phyloP scores from a whole-genome alignment of 148 eudicot genomes.

The Rhododendron simsii region DNA sequence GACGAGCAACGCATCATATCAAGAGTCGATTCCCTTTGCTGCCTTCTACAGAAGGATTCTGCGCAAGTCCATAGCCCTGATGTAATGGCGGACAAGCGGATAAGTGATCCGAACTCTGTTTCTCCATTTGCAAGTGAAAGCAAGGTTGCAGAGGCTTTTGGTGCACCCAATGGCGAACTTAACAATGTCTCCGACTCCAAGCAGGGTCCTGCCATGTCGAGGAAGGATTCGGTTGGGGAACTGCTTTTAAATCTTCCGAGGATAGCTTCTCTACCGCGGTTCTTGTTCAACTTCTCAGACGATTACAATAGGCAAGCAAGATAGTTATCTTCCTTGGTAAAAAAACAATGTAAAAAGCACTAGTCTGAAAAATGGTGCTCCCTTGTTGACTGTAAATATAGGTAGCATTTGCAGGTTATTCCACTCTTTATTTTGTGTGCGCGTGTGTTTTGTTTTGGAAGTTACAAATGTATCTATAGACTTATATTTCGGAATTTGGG shows the following conservation, averaged over 20 bases:
- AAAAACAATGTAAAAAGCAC: background rate
- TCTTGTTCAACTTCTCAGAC: constrained; percentile 54
- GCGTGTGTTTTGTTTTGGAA: background rate
- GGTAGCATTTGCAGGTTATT: constrained; percentile 1
- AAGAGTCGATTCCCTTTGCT: constrained; percentile 83
- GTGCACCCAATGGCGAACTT: constrained; percentile 2
- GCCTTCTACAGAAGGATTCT: constrained; percentile 79
- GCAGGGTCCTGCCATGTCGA: constrained; percentile 42
- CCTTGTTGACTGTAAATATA: constrained; percentile 11
- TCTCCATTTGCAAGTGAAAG: constrained; percentile 7
- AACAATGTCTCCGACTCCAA: constrained; percentile 20
- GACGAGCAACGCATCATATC: constrained; percentile 76
- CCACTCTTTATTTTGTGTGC: background rate
- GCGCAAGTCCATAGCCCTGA: constrained; percentile 18
- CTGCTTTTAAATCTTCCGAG: constrained; percentile 81
- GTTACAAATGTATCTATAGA: too few species aligned
- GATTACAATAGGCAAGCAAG: constrained; percentile 31
- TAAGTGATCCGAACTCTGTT: constrained; percentile 3
- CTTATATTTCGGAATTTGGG: too few species aligned
- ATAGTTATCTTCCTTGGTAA: background rate
- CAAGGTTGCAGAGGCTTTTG: background rate
- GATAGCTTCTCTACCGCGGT: constrained; percentile 84
- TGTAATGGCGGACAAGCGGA: constrained; percentile 10
- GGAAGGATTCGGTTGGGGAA: constrained; percentile 84
- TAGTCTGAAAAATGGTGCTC: background rate